Evolutionary conservation across 2,329 filamentous ascomycete genomes (phyloP).

Genomic region (Colletotrichum tabaci): DNA sequence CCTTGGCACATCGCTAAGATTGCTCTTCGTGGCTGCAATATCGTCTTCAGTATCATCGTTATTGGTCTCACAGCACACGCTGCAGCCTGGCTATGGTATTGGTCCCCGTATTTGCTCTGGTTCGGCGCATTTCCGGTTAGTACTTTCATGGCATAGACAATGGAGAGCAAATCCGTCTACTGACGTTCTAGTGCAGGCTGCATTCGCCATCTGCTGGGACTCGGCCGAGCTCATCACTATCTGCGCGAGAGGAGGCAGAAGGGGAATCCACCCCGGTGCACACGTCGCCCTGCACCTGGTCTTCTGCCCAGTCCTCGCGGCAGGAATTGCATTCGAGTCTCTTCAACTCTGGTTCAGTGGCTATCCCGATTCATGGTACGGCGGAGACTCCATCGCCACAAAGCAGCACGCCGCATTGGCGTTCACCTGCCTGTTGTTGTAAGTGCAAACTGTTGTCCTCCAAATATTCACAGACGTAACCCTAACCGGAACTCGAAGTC

Average conservation of each 20-base stretch:
- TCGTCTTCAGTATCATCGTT: slow-evolving; percentile 47
- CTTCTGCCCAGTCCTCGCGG: slow-evolving; percentile 55
- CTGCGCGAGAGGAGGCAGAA: slow-evolving; percentile 49
- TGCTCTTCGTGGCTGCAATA: slow-evolving; percentile 47
- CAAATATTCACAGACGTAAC: not conserved
- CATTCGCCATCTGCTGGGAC: slow-evolving; percentile 55
- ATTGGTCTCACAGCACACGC: slow-evolving; percentile 31
- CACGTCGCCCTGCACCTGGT: slow-evolving; percentile 60
- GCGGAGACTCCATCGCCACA: not conserved
- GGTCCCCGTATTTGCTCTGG: not conserved
- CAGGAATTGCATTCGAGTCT: slow-evolving; percentile 47
- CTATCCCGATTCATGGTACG: slow-evolving; percentile 14
- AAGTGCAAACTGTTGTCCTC: not conserved
- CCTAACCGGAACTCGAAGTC: slow-evolving; percentile 6
- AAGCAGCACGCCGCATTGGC: slow-evolving; percentile 43
- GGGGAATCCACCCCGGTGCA: slow-evolving; percentile 59
- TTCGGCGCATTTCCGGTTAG: slow-evolving; percentile 27
- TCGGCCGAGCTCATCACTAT: slow-evolving; percentile 56
- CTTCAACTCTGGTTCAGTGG: slow-evolving; percentile 31
- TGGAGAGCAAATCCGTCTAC: not conserved
- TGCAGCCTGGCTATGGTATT: not conserved
- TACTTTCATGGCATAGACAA: not conserved
- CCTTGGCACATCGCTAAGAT: slow-evolving; percentile 51
- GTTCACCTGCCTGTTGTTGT: slow-evolving; percentile 42
- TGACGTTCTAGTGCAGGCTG: slow-evolving; percentile 49